Percentiles rank a stretch among this genome's conserved stretches.
These are phyloP conservation scores for Tetrapyrgos nigripes DNA, from an alignment of 1,284 basidiomycete species.

Conservation along the genomic window DNA sequence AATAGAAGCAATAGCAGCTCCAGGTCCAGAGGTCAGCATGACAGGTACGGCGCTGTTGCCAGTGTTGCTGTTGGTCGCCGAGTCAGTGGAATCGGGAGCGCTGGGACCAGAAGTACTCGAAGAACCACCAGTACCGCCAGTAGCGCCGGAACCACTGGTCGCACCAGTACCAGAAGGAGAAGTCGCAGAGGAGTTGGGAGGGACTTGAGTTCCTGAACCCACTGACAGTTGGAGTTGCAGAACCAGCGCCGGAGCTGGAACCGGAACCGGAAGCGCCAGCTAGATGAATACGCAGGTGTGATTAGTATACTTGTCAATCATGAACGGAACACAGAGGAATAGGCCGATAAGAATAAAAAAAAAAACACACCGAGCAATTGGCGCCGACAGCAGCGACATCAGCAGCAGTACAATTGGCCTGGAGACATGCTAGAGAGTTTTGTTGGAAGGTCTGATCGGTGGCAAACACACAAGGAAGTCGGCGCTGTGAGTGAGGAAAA, in stretches of 20 bases:
- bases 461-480: not conserved
- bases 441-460: not conserved
- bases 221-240: not conserved
- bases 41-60: not conserved
- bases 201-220: not conserved
- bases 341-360: not conserved
- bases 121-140: not conserved
- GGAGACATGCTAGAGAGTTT: not conserved
- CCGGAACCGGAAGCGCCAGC: not conserved
- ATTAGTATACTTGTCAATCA: too few relatives aligned
- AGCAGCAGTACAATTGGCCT: not conserved
- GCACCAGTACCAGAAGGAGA: not conserved
- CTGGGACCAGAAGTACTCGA: not conserved
- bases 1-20: not conserved
- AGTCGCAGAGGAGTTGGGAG: not conserved
- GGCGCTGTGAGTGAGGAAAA: not conserved
- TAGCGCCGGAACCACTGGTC: not conserved
- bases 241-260: not conserved
- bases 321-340: too few relatives aligned
- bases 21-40: not conserved
- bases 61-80: too few relatives aligned
- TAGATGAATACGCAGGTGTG: not conserved
- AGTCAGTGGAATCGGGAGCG: not conserved
- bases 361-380: not conserved
- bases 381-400: not conserved